Base-by-base conservation (phyloP, 495 filamentous ascomycete genomes). In the Amphirosellinia nigrospora region DNA sequence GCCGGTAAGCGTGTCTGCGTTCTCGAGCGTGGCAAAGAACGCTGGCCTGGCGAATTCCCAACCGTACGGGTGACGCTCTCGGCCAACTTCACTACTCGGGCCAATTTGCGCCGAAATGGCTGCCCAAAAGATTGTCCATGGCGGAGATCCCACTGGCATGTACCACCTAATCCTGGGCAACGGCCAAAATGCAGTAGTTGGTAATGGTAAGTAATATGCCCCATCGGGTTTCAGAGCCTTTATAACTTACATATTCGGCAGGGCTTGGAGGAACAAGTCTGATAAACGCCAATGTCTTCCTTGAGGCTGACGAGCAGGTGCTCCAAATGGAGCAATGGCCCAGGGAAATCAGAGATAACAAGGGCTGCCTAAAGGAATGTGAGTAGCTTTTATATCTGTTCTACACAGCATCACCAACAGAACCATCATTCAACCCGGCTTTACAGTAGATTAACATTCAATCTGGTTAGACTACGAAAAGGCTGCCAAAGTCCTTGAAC, bases 201-300 rank as follows among this genome's bases (percentile, higher is more conserved):
- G 84, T 50, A 91, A 91, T 80, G 89, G 89, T 88, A 74, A 63
- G 80, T 48, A 41, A 26, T 30, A 61, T 21, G 38, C 39, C 16
- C 53, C 39, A 38, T 28, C 0, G 28, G 46, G 34, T 48, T 50
- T 34, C 1, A 7, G 26, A 26, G 13, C 16, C 36, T 48, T 45
- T 21, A 11, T 34, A 26, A 34, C 68, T 70, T 2, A 70, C 65
- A 65, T 1, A 39, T 58, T 36, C 36, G 26, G 11, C 58, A 88
- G 87, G 86, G 6, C 87, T 92, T 36, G 90, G 88, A 43, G 89
- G 87, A 23, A 89, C 88, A 23, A 89, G 86, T 72, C 78, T 92
- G 6, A 83, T 92, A 32, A 92, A 92, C 69, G 87, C 89, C 3
- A 91, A 91, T 76, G 88, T 92, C 8, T 91, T 90, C 60, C 80